Conservation (phyloP, 306 rosid species). For the Pterocarpus santalinus region DNA sequence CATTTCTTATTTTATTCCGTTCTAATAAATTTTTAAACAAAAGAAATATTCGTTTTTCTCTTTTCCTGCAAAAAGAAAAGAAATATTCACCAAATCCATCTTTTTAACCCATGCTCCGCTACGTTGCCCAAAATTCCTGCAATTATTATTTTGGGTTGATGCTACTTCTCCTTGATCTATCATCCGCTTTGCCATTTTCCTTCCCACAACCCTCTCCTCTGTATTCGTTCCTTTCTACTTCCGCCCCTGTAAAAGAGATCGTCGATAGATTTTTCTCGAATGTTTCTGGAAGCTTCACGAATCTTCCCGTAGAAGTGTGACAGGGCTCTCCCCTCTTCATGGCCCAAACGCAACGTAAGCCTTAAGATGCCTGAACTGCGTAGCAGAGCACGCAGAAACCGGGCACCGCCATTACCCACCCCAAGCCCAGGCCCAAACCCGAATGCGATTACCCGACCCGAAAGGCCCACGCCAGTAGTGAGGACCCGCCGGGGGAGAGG, state of each 20-base stretch:
- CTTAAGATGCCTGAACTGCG: slow-evolving; percentile 72
- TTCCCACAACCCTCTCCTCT: too few relatives aligned
- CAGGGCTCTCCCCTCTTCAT: slow-evolving; percentile 47
- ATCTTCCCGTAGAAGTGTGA: slow-evolving; percentile 18
- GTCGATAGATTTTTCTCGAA: slow-evolving; percentile 15
- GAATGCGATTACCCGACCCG: slow-evolving; percentile 46
- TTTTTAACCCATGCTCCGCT: too few relatives aligned
- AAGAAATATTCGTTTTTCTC: too few relatives aligned
- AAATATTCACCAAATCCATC: too few relatives aligned
- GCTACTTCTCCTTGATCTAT: not conserved
- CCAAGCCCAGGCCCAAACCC: slow-evolving; percentile 39
- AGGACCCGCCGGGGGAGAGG: slow-evolving; percentile 44
- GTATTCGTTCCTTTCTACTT: not conserved
- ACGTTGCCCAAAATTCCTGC: too few relatives aligned
- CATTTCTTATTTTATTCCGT: too few relatives aligned
- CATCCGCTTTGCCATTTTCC: not conserved
- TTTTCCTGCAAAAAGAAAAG: too few relatives aligned
- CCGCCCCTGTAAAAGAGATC: not conserved
- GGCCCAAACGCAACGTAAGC: slow-evolving; percentile 46
- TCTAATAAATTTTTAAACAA: too few relatives aligned
- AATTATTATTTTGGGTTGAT: too few relatives aligned
- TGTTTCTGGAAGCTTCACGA: slow-evolving; percentile 55
- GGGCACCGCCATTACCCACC: not conserved
- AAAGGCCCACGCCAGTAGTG: not conserved
- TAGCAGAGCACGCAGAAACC: slow-evolving; percentile 41